Base-by-base conservation (phyloP, 164 flowering plant genomes). In the Berberis thunbergii region DNA sequence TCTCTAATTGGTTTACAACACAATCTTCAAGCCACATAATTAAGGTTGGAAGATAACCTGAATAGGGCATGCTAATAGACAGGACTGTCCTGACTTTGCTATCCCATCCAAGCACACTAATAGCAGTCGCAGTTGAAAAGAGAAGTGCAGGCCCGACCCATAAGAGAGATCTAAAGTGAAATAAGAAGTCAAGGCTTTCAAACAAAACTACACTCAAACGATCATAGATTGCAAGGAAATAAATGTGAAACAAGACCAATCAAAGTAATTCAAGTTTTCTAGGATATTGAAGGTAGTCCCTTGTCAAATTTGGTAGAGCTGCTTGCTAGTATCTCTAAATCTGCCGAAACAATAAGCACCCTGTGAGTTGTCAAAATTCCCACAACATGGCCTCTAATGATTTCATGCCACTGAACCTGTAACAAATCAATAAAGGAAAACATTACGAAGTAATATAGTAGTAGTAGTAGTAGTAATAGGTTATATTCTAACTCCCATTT, bases 101-200 rank as follows among this genome's bases (percentile, higher is more conserved):
- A 78, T 95, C 99, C 99, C 99, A 95, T 62, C 97, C 99, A 69
- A 95, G 97, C 61, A 89, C 61, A 69, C 87, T 82, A 49, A 95
- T 57, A 55, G 89, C 84, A 49, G 94, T 84, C 41, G 97, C 75
- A 67, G 96, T 87, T 62, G 97, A 91, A 78, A 89, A 95, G 43
- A 95, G 88, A 73, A 95, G 97, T 54, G 97, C 89, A 40, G 99
- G 99, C 41, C 99, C 99, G 74, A 95, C 81, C 99, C 99, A 95
- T 61, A 95, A 76, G 70, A 95, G 84, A 64, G 99, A 95, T 95
- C 97, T 87, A 74, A 71, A 89, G 97, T 95, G 41, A 69, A 69
- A n/a, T 26, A 53, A 54, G 9, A 64, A 66, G 89, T 91, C 81
- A 87, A 89, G 85, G 26, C 26, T 38, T 53, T 59, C 52, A 71